Conservation (phyloP, 2,329 filamentous ascomycete species). For the Moelleriella libera region DNA sequence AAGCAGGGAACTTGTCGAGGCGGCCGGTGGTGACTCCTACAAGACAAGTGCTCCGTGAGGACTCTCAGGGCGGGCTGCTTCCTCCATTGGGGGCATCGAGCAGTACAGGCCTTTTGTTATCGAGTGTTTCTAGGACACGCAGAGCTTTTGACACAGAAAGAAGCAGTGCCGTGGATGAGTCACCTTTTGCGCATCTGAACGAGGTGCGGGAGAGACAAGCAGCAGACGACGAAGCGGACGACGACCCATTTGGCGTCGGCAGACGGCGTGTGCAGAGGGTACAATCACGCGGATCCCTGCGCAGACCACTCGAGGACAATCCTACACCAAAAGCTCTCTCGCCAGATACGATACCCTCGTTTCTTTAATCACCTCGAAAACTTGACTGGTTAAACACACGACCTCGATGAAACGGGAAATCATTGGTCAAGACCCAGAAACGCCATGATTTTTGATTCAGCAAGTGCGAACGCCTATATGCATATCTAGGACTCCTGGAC, state of each 20-base stretch:
- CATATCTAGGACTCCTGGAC: slow-evolving; percentile 13
- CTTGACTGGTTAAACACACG: neutral
- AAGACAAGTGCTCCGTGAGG: neutral
- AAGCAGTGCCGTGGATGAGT: neutral
- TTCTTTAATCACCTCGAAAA: slow-evolving; percentile 11
- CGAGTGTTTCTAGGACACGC: neutral
- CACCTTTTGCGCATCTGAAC: neutral
- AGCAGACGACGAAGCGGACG: slow-evolving; percentile 10
- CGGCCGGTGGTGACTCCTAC: neutral
- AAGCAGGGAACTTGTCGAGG: no score
- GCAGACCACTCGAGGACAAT: slow-evolving; percentile 7
- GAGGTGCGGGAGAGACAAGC: neutral
- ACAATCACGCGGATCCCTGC: slow-evolving; percentile 15
- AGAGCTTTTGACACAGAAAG: neutral
- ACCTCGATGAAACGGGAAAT: neutral
- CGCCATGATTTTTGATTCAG: neutral
- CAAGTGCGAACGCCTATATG: neutral
- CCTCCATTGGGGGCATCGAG: neutral
- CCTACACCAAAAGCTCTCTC: slow-evolving; percentile 7
- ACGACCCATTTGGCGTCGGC: slow-evolving; percentile 21
- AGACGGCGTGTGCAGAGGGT: slow-evolving; percentile 15
- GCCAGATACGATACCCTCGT: slow-evolving; percentile 21
- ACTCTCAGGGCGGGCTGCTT: neutral
- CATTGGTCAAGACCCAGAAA: neutral
- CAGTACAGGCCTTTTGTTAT: neutral